Percentiles rank a stretch among this genome's conserved stretches.
Conservation (phyloP, 148 eudicot genomes). For the Vaccinium macrocarpon region DNA sequence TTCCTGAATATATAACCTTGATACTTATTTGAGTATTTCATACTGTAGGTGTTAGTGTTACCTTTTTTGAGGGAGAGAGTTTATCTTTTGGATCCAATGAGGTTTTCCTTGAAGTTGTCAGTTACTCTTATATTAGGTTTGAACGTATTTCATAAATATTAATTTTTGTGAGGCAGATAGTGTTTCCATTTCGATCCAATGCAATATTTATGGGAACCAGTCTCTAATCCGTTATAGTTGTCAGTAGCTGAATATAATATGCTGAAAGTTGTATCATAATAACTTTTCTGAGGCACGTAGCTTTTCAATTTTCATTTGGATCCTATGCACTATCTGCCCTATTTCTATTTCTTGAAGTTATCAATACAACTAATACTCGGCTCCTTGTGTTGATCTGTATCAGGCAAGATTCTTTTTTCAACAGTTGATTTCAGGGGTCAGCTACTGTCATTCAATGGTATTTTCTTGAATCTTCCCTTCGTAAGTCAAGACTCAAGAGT, state of each 20-base stretch:
- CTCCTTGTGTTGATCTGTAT: conserved; percentile 3
- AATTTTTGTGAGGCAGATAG: neutral
- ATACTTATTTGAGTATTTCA: neutral
- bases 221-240: neutral
- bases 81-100: neutral
- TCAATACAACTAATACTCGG: neutral
- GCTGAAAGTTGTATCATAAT: neutral
- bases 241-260: neutral
- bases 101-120: neutral
- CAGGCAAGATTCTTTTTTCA: conserved; percentile 65
- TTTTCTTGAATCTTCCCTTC: neutral
- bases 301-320: neutral
- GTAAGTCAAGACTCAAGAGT: neutral
- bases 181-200: neutral
- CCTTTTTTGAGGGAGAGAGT: neutral
- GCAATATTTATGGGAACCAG: neutral
- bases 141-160: neutral
- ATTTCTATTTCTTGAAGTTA: neutral
- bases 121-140: neutral
- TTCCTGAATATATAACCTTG: neutral
- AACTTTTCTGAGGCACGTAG: neutral
- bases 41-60: no score
- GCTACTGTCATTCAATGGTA: conserved; percentile 66
- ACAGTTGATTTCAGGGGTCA: conserved; percentile 65
- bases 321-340: neutral